Base-by-base conservation (phyloP, 345 rosid species). In the Odontarrhena argentea region DNA sequence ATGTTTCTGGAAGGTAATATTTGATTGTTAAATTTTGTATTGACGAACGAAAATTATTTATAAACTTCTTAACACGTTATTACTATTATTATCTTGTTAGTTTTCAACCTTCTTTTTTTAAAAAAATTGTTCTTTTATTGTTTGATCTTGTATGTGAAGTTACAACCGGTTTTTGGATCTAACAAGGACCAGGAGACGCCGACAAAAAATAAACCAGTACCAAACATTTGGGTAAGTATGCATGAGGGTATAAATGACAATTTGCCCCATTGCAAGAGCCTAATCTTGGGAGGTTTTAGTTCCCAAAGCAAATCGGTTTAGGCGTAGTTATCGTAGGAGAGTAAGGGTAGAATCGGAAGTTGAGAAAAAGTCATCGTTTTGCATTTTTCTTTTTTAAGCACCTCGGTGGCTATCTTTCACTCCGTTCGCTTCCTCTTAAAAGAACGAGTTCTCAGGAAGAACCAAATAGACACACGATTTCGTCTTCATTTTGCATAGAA, bases 391-490 rank as follows among this genome's bases (percentile, higher is more conserved):
- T 59, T 26, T 14, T 32, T 36, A 58, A 65, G 67, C 60, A 41
- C 67, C 71, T 73, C 71, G 67, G 76, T 73, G 71, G 71, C 76
- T 51, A 18, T 43, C 67, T 72, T 61, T 6, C 61, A 65, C 76
- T 73, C 76, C 76, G 71, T 1, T 73, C 67, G 74, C 68, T 9
- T 62, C 34, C 34, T 53, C 55, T 60, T 6, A 51, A 52, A 37
- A 35, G 34, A 57, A 67, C 44, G 24, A 44, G n/a, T 34, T 66
- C 52, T 54, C 34, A 11, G 54, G 51, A 9, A 15, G n/a, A 37
- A 34, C 7, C 3, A 15, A 57, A 44, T 22, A 24, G 1, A 6
- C 15, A 57, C 28, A 36, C 24, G 1, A 14, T 15, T n/a, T 55
- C 51, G 37, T 48, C 46, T 26, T 63, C 65, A 55, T 72, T 72